Percentiles rank a stretch among this genome's conserved stretches.
Evolutionary conservation across 495 filamentous ascomycete genomes (phyloP).

Genomic region (Cudoniella acicularis): DNA sequence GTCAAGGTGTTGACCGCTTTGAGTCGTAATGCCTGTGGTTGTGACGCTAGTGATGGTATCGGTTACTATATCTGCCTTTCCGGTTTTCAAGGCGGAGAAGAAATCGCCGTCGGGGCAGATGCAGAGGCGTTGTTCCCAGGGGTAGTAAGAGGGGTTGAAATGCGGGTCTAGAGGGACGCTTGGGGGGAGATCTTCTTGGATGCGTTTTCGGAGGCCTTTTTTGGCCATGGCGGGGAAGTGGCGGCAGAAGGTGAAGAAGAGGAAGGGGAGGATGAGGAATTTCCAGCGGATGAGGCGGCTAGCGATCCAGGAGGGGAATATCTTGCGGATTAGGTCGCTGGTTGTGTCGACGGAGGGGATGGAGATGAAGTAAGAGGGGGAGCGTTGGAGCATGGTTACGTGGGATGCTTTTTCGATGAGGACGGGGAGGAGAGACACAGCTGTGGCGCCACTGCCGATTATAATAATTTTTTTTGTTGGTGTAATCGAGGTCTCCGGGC

Average conservation of each 20-base stretch:
- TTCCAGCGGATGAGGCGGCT: constrained; percentile 36
- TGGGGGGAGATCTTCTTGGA: constrained; percentile 48
- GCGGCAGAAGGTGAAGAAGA: constrained; percentile 48
- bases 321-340: constrained; percentile 34
- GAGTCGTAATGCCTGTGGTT: constrained; percentile 51
- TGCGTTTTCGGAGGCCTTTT: constrained; percentile 39
- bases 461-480: constrained; percentile 46
- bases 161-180: constrained; percentile 57
- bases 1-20: constrained; percentile 51
- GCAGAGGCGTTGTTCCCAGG: constrained; percentile 74
- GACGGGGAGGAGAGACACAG: constrained; percentile 50
- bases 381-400: constrained; percentile 57
- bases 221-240: constrained; percentile 50
- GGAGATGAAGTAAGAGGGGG: constrained; percentile 54
- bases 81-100: constrained; percentile 54
- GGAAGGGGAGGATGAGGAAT: constrained; percentile 18
- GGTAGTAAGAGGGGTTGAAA: constrained; percentile 68
- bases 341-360: constrained; percentile 37
- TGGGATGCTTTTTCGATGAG: constrained; percentile 43
- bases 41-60: constrained; percentile 64
- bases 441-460: constrained; percentile 56
- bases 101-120: constrained; percentile 71
- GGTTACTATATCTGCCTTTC: constrained; percentile 61
- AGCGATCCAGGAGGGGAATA: constrained; percentile 35
- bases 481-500: constrained; percentile 47